Evolutionary conservation across 306 rosid genomes (phyloP).

Genomic region (Mimosa bimucronata): DNA sequence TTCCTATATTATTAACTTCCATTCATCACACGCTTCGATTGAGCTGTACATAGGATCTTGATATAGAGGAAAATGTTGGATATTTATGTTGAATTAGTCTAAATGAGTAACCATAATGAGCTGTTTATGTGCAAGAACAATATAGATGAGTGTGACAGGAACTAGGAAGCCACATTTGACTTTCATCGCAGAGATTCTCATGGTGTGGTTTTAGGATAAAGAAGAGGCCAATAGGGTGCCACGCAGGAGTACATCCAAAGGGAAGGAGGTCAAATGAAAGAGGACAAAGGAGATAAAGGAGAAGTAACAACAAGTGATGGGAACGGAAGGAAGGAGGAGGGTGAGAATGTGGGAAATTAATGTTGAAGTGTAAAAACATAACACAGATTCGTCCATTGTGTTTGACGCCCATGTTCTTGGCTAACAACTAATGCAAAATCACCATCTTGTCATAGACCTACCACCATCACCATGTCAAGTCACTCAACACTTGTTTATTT

Average conservation of each 20-base stretch:
- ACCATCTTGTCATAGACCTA: neutral
- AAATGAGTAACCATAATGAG: neutral
- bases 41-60: neutral
- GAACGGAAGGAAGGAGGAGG: neutral
- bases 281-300: neutral
- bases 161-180: neutral
- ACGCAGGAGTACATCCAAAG: neutral
- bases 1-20: neutral
- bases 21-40: neutral
- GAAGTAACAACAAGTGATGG: conserved; percentile 10
- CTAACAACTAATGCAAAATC: neutral
- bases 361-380: neutral
- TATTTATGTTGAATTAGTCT: neutral
- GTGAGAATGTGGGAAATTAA: conserved; percentile 6
- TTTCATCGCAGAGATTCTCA: neutral
- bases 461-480: neutral
- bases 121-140: neutral
- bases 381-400: conserved; percentile 2
- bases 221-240: conserved; percentile 3
- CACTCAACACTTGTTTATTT: neutral
- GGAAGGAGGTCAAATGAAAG: conserved; percentile 12
- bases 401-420: neutral
- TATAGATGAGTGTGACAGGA: neutral
- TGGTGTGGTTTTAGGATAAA: neutral
- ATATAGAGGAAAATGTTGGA: neutral